Percentiles rank a stretch among this genome's conserved stretches.
phyloP scores from a whole-genome alignment of 2,329 filamentous ascomycete species.

The Fusarium gaditjirri region DNA sequence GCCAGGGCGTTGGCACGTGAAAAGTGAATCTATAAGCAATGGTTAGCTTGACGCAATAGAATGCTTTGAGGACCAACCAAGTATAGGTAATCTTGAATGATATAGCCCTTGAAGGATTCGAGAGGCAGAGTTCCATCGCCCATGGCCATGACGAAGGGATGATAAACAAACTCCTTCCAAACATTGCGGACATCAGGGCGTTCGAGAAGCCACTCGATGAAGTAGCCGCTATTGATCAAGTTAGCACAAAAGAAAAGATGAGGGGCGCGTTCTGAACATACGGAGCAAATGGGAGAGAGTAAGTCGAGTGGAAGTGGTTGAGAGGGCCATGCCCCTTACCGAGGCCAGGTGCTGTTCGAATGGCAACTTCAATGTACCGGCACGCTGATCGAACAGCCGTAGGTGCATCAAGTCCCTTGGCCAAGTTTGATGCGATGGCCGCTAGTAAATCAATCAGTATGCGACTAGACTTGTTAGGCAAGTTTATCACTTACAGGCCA shows the following conservation, averaged over 20 bases:
- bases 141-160: conserved; percentile 83
- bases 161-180: conserved; percentile 82
- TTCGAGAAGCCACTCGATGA: conserved; percentile 84
- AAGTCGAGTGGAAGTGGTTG: conserved; percentile 81
- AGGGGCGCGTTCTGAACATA: conserved; percentile 44
- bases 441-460: conserved; percentile 54
- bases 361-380: conserved; percentile 77
- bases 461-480: neutral
- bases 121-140: conserved; percentile 79
- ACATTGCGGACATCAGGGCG: conserved; percentile 76
- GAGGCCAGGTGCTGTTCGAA: conserved; percentile 69
- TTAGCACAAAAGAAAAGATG: neutral
- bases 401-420: conserved; percentile 66
- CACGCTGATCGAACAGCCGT: conserved; percentile 74
- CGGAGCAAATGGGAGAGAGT: conserved; percentile 75
- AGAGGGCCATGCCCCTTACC: conserved; percentile 78
- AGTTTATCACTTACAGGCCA: conserved; percentile 74
- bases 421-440: conserved; percentile 79
- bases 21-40: conserved; percentile 75
- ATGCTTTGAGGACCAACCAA: conserved; percentile 62
- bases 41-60: neutral
- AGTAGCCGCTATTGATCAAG: conserved; percentile 68
- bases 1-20: conserved; percentile 86
- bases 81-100: conserved; percentile 93
- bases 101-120: conserved; percentile 85